A percentile compares a stretch with the other conserved stretches of the same genome.
phyloP scores from a whole-genome alignment of 1,284 basidiomycete species.

The Pascua guehoae region DNA sequence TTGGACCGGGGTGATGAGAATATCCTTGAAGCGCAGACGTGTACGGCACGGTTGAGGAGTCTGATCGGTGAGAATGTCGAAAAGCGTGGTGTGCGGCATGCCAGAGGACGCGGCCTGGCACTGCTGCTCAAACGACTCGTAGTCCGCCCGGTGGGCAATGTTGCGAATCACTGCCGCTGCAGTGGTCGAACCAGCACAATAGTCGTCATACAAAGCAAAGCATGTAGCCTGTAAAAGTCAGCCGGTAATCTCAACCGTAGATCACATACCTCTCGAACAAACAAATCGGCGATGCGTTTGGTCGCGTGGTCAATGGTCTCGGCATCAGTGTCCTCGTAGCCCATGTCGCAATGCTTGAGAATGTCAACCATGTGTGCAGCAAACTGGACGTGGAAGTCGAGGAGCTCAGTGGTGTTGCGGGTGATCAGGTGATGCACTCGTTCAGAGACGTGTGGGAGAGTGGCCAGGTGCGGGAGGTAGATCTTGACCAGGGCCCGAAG shows the following conservation, averaged over 20 bases:
- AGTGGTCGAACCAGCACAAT: constrained; percentile 77
- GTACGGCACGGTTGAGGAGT: constrained; percentile 24
- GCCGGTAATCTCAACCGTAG: neutral
- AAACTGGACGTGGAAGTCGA: constrained; percentile 69
- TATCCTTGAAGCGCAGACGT: constrained; percentile 62
- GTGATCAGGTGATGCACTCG: constrained; percentile 52
- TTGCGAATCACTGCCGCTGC: constrained; percentile 68
- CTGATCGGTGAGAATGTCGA: constrained; percentile 37
- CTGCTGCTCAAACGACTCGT: constrained; percentile 74
- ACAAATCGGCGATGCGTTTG: constrained; percentile 59
- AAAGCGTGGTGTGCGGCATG: constrained; percentile 34
- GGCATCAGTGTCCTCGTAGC: constrained; percentile 36
- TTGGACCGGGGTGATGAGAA: constrained; percentile 85
- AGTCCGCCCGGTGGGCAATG: constrained; percentile 60
- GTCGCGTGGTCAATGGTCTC: constrained; percentile 54
- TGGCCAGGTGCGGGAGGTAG: constrained; percentile 51
- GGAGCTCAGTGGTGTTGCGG: constrained; percentile 70
- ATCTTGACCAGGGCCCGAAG: constrained; percentile 66
- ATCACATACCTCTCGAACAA: constrained; percentile 61
- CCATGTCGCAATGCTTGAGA: constrained; percentile 55
- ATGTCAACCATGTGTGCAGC: constrained; percentile 54
- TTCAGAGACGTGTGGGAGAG: constrained; percentile 45
- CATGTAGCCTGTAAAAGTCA: constrained; percentile 44
- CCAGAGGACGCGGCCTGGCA: constrained; percentile 58
- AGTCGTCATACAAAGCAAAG: constrained; percentile 74